Evolutionary conservation across 2,329 filamentous ascomycete genomes (phyloP).

Genomic region (Hypoxylon sp.): DNA sequence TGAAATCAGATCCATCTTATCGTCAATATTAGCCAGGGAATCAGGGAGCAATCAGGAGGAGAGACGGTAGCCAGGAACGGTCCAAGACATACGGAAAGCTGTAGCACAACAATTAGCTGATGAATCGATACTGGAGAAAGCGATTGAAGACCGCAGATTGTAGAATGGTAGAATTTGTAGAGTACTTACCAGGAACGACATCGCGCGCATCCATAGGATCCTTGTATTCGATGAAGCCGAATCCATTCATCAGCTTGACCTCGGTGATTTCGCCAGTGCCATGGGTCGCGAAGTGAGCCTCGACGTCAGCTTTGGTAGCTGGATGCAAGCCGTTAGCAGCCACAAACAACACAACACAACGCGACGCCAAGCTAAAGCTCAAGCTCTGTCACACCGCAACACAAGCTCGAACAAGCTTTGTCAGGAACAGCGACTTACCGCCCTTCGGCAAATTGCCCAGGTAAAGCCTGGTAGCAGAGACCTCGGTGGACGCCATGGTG

Average conservation of each 20-base stretch:
- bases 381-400: conserved; percentile 30
- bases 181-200: conserved; percentile 90
- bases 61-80: conserved; percentile 55
- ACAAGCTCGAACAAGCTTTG: conserved; percentile 25
- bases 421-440: conserved; percentile 72
- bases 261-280: conserved; percentile 98
- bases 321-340: conserved; percentile 31
- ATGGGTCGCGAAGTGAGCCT: conserved; percentile 94
- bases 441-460: conserved; percentile 97
- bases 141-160: background rate
- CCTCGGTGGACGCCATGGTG: conserved; percentile 65
- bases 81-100: conserved; percentile 73
- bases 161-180: conserved; percentile 36
- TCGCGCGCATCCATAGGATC: conserved; percentile 98
- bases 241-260: conserved; percentile 99
- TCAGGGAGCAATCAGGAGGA: conserved; percentile 53
- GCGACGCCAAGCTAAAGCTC: conserved; percentile 35
- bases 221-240: conserved; percentile 99
- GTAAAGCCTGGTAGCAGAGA: conserved; percentile 95
- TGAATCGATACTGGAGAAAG: conserved; percentile 22
- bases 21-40: conserved; percentile 57
- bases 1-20: conserved; percentile 95
- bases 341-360: conserved; percentile 14
- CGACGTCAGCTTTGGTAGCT: conserved; percentile 92
- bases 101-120: conserved; percentile 51